These are phyloP conservation scores for Umbelopsis sp. DNA, from an alignment of 371 early-diverging fungal species.

Conservation along the genomic window DNA sequence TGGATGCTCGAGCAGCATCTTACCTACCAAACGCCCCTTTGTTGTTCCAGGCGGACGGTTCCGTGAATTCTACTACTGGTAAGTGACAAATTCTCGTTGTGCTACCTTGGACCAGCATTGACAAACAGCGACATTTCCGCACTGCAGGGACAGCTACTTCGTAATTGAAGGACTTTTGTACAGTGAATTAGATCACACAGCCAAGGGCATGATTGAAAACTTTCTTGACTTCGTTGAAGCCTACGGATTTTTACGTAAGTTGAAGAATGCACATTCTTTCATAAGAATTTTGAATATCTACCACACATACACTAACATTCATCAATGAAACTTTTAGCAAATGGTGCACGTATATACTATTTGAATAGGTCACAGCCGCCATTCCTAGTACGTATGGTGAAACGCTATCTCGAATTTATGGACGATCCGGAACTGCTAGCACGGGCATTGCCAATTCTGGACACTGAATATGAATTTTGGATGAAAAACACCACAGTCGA, in stretches of 20 bases:
- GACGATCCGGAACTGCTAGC: slow-evolving; percentile 54
- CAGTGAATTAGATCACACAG: slow-evolving; percentile 62
- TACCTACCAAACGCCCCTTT: slow-evolving; percentile 66
- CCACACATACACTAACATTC: slow-evolving; percentile 9
- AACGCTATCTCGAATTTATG: slow-evolving; percentile 59
- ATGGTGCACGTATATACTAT: slow-evolving; percentile 88
- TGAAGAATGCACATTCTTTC: slow-evolving; percentile 22
- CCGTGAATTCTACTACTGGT: slow-evolving; percentile 91
- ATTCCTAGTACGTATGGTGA: slow-evolving; percentile 75
- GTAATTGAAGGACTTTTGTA: slow-evolving; percentile 78
- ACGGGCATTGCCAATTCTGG: slow-evolving; percentile 56
- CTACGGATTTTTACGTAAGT: slow-evolving; percentile 81
- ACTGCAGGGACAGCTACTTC: slow-evolving; percentile 77
- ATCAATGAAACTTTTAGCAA: slow-evolving; percentile 46
- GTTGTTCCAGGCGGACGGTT: slow-evolving; percentile 93
- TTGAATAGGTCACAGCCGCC: slow-evolving; percentile 91
- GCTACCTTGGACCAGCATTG: background rate
- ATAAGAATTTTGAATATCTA: background rate
- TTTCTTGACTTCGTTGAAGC: slow-evolving; percentile 70
- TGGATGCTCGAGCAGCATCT: slow-evolving; percentile 58
- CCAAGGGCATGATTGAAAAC: slow-evolving; percentile 69
- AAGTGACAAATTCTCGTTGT: background rate
- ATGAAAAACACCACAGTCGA: slow-evolving; percentile 53
- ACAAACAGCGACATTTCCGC: background rate
- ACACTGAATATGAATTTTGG: slow-evolving; percentile 77